phyloP scores from a whole-genome alignment of 129 eudicot genomes.

The Artemisia tridentata region DNA sequence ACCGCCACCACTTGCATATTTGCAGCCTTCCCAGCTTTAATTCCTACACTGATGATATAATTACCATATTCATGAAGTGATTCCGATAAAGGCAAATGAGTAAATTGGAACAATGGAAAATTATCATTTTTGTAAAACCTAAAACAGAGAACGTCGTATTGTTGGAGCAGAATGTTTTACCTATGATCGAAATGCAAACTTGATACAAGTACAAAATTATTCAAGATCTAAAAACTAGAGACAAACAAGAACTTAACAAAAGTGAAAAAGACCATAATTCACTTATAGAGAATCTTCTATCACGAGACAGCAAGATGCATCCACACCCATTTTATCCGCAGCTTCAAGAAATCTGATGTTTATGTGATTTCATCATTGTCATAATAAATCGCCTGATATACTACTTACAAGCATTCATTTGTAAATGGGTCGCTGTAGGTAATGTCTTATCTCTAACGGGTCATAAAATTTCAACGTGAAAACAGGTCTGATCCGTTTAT shows the following conservation, averaged over 20 bases:
- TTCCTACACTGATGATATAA: constrained; percentile 53
- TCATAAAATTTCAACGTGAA: neutral
- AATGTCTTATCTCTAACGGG: no score
- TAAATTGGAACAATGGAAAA: no score
- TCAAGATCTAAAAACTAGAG: neutral
- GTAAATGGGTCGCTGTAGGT: no score
- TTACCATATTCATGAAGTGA: neutral
- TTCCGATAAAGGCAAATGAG: no score
- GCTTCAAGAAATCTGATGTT: constrained; percentile 76
- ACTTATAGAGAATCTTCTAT: constrained; percentile 87
- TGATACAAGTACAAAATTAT: neutral
- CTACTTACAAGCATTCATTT: no score
- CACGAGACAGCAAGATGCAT: constrained; percentile 73
- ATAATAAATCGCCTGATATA: neutral
- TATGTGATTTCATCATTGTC: constrained; percentile 20
- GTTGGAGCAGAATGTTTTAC: no score
- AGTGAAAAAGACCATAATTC: neutral
- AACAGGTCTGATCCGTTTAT: no score
- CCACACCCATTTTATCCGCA: constrained; percentile 67
- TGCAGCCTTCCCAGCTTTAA: constrained; percentile 80
- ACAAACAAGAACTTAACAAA: neutral
- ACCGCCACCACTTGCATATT: constrained; percentile 77
- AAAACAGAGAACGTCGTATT: neutral
- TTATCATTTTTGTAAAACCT: neutral
- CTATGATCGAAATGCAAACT: neutral